Evolutionary conservation across 352 stramenopile genomes (phyloP), one percentile per base, ranked within the genome.

Genomic region (Globisporangium yorkense): DNA sequence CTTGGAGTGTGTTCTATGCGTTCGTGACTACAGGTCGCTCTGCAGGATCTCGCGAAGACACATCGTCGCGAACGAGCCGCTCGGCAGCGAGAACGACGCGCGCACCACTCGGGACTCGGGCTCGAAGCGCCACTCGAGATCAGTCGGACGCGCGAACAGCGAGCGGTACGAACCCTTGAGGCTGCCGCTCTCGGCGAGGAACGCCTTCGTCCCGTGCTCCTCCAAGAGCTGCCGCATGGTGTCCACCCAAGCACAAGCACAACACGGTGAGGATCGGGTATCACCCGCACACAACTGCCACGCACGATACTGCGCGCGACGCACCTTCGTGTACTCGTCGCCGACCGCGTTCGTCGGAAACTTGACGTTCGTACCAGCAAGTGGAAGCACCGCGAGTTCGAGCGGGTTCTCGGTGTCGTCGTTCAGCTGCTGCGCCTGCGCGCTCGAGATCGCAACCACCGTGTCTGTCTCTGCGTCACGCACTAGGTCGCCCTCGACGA

Each of bases 21-120:
- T 35, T 33, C 47, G 45, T 54, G 2, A 15, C 20, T 53, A 66
- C 54, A 92, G 52, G 58, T 87, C 67, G 9, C 57, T 71, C 41
- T 70, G 65, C 49, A 92, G 61, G 40, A 89, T 59, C 55, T 91
- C 77, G 27, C 84, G 84, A 10, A 93, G 64, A 56, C 78, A 88
- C 75, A 93, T 91, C 4, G 84, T 93, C 15, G 84, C 84, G 58
- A 91, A 93, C 20, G 70, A 84, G 3, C 84, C 84, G 43, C 68
- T 84, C 9, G 72, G 63, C 8, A 92, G 68, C 20, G 72, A 74
- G 46, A 93, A 90, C 51, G 71, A 70, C 40, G 84, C 68, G 57
- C n/a, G 74, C 31, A 18, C 51, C 63, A 57, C 37, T 20, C 29
- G 16, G 46, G 60, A 56, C 31, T 46, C 62, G 52, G 51, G 48